These are phyloP conservation scores for Botrytis fabae DNA, from an alignment of 2,329 filamentous ascomycete genomes.

Conservation along the genomic window DNA sequence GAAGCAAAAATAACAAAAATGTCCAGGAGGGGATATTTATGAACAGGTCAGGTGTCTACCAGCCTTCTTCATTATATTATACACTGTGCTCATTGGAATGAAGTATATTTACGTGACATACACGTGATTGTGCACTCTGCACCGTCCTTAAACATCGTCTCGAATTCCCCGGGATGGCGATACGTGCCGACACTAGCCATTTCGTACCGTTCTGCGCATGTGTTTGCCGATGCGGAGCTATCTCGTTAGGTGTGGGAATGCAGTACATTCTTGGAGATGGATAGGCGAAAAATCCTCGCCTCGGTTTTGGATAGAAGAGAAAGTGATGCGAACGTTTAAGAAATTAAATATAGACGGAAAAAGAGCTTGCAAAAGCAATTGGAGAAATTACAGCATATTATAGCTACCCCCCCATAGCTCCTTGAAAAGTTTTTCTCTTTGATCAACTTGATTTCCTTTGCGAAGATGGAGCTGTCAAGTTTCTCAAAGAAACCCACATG, in stretches of 20 bases:
- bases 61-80: constrained; percentile 36
- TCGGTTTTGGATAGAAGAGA: constrained; percentile 3
- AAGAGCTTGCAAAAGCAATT: neutral
- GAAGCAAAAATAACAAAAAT: constrained; percentile 33
- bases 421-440: neutral
- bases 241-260: constrained; percentile 13
- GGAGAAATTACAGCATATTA: constrained; percentile 9
- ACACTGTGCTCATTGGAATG: constrained; percentile 30
- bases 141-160: constrained; percentile 22
- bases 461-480: neutral
- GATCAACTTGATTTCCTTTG: neutral
- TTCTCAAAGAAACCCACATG: neutral
- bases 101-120: constrained; percentile 22
- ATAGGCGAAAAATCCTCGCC: constrained; percentile 4
- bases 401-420: constrained; percentile 19
- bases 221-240: constrained; percentile 9
- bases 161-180: constrained; percentile 25
- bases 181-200: constrained; percentile 23
- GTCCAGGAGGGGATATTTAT: constrained; percentile 38
- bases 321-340: constrained; percentile 21
- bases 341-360: constrained; percentile 6
- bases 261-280: constrained; percentile 22
- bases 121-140: constrained; percentile 22
- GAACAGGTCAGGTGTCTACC: constrained; percentile 31
- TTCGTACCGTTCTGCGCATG: neutral